Percentiles rank a stretch among this genome's conserved stretches.
phyloP scores from a whole-genome alignment of 805 yeast genomes.

The Diddensiella santjacobensis region DNA sequence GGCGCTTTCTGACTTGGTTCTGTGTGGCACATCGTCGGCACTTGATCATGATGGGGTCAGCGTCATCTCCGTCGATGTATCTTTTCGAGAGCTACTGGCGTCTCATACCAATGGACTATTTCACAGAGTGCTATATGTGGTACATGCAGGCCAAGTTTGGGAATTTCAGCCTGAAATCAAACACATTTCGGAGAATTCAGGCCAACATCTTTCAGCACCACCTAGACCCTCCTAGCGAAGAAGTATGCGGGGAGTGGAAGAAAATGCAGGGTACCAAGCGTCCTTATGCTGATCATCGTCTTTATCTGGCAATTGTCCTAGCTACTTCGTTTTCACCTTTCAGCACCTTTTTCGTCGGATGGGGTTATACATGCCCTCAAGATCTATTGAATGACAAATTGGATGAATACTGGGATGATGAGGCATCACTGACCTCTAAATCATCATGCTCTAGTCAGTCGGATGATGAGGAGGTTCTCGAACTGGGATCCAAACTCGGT shows the following conservation, averaged over 20 bases:
- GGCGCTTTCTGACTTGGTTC: background rate
- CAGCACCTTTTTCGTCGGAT: background rate
- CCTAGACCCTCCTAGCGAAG: slow-evolving; percentile 56
- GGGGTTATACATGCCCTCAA: background rate
- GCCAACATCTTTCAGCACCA: slow-evolving; percentile 96
- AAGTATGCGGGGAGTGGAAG: background rate
- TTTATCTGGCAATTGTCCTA: background rate
- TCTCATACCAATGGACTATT: background rate
- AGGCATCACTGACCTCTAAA: background rate
- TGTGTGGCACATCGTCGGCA: background rate
- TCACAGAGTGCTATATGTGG: background rate
- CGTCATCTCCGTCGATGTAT: no score
- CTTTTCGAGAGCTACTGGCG: background rate
- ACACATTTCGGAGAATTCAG: slow-evolving; percentile 47
- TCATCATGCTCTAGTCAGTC: background rate
- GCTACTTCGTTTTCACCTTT: background rate
- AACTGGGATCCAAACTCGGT: background rate
- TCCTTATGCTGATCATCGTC: background rate
- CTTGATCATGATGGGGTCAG: no score
- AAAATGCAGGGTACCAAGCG: background rate
- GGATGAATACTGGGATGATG: background rate
- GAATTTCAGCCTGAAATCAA: background rate
- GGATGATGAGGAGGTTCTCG: background rate
- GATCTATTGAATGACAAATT: background rate
- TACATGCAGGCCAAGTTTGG: background rate